phyloP scores from a whole-genome alignment of 441 rosid species.

The Populus hybrid region DNA sequence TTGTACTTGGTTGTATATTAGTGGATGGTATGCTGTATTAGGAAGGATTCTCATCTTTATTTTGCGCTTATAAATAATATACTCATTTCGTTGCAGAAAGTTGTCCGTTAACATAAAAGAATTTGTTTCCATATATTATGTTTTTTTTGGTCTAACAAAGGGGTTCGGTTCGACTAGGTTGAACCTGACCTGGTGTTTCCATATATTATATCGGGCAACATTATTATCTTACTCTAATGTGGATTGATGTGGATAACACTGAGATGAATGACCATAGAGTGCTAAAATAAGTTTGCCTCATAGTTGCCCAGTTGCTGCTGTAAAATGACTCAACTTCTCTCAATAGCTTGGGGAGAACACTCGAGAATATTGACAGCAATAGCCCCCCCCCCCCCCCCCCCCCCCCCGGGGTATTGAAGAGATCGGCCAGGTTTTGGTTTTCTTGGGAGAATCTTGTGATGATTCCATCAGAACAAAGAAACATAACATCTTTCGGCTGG shows the following conservation, averaged over 20 bases:
- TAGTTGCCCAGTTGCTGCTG: constrained; percentile 10
- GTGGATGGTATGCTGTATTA: not conserved
- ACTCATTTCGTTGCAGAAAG: not conserved
- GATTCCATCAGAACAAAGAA: constrained; percentile 17
- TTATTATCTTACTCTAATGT: not conserved
- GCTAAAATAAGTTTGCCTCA: constrained; percentile 16
- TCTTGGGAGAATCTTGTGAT: constrained; percentile 16
- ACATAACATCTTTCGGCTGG: constrained; percentile 16
- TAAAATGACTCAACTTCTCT: constrained; percentile 10
- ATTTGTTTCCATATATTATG: not conserved
- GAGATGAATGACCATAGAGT: constrained; percentile 18
- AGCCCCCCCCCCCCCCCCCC: not conserved
- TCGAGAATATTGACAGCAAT: not conserved
- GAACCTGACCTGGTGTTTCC: not conserved
- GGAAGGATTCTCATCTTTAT: not conserved
- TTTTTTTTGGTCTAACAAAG: no score
- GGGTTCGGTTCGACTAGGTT: not conserved
- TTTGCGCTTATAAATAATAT: not conserved
- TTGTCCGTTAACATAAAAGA: not conserved
- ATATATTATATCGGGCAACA: not conserved
- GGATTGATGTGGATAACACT: not conserved
- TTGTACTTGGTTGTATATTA: not conserved
- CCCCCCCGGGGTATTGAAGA: constrained; percentile 13
- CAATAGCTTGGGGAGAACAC: constrained; percentile 8
- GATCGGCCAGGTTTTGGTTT: constrained; percentile 10